Conservation (phyloP, 306 rosid genomes). For the Rubus parviflorus region DNA sequence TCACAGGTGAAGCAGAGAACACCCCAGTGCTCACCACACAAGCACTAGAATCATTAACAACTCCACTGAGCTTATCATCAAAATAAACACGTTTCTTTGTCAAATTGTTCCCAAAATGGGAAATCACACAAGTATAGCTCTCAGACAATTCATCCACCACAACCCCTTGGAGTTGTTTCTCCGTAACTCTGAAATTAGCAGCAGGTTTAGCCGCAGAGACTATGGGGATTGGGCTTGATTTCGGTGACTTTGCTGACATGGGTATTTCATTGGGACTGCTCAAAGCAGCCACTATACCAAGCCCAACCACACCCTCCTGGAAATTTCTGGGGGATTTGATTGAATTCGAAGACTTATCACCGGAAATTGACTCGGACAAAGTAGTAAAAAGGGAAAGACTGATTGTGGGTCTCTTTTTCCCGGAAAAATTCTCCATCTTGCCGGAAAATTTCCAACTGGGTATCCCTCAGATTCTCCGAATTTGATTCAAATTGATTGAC, state of each 20-base stretch:
- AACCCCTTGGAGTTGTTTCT: slow-evolving; percentile 9
- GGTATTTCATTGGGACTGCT: slow-evolving; percentile 18
- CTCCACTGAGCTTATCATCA: slow-evolving; percentile 35
- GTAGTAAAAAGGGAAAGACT: slow-evolving; percentile 44
- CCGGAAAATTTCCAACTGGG: slow-evolving; percentile 12
- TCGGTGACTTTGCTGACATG: slow-evolving; percentile 30
- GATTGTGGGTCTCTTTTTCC: slow-evolving; percentile 39
- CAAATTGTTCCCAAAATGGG: slow-evolving; percentile 42
- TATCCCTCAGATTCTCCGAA: slow-evolving; percentile 7
- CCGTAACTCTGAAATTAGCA: slow-evolving; percentile 50
- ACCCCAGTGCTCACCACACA: slow-evolving; percentile 35
- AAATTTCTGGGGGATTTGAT: slow-evolving; percentile 48
- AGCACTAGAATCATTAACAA: slow-evolving; percentile 12
- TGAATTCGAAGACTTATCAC: slow-evolving; percentile 21
- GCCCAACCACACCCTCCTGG: slow-evolving; percentile 59
- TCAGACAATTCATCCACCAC: slow-evolving; percentile 50
- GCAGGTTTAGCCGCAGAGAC: slow-evolving; percentile 66
- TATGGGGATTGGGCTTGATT: slow-evolving; percentile 54
- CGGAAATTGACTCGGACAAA: slow-evolving; percentile 42
- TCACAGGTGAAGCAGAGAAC: slow-evolving; percentile 59
- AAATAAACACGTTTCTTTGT: slow-evolving; percentile 41
- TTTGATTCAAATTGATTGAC: not conserved
- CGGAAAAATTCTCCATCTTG: slow-evolving; percentile 37
- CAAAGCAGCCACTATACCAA: slow-evolving; percentile 66
- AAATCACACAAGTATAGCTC: slow-evolving; percentile 60